Evolutionary conservation across 768 basidiomycete genomes (phyloP), one percentile per base, ranked within the genome.

Genomic region (Calvatia gigantea): DNA sequence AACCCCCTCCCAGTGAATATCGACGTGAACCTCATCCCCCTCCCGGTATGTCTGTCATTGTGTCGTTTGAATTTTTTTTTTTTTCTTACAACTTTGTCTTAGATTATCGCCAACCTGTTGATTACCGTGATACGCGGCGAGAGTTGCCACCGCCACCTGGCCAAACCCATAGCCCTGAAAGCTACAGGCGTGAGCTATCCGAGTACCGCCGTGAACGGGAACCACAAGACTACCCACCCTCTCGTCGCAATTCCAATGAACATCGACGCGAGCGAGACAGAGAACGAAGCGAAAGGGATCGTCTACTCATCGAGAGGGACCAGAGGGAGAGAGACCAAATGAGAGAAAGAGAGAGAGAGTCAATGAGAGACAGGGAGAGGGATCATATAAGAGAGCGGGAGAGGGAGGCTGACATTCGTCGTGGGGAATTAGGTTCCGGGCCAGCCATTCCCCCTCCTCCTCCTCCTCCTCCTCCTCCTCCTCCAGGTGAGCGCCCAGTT

Each of bases 261-360:
- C 33, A 51, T 21, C 48, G 55, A 9, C 55, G 55, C 21, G 55
- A 57, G 14, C 55, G 55, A 4, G 44, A 56, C 25, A 56, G 44
- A 17, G 55, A n/a, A n/a, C n/a, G n/a, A n/a, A n/a, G n/a, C n/a
- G n/a, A 57, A 32, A 57, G 56, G 25, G 57, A 58, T 19, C 50
- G 56, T 15, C 19, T 44, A 29, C 27, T 25, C n/a, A 27, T 25
- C 8, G 56, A 57, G 41, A 58, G 53, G 7, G 39, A 41, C 27
- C 39, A 42, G 38, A 42, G 51, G 53, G 53, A 54, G 43, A 45
- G 42, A 23, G 53, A 54, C 11, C 53, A 54, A n/a, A n/a, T n/a
- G n/a, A n/a, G n/a, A n/a, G n/a, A n/a, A n/a, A n/a, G n/a, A n/a
- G n/a, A n/a, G n/a, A n/a, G n/a, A n/a, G n/a, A n/a, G n/a, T n/a